These are phyloP conservation scores for Ophiobolus disseminans DNA, from an alignment of 2,329 filamentous ascomycete genomes.

Conservation along the genomic window DNA sequence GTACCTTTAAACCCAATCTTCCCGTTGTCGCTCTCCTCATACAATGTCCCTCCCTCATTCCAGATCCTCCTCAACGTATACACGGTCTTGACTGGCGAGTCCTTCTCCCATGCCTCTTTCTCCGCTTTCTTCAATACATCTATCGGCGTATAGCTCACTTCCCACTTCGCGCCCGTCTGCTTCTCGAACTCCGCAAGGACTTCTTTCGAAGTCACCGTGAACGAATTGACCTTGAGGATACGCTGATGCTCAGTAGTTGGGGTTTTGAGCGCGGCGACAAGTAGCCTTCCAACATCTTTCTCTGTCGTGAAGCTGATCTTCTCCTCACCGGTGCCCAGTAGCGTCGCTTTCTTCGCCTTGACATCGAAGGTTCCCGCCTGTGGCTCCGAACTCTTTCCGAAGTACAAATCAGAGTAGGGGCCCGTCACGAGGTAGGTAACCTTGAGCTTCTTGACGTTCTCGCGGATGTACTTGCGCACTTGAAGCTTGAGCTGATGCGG, in stretches of 20 bases:
- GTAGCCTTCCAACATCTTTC: slow-evolving; percentile 72
- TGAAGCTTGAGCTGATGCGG: slow-evolving; percentile 75
- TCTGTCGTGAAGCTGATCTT: slow-evolving; percentile 73
- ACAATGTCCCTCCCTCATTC: slow-evolving; percentile 74
- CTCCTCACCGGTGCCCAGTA: slow-evolving; percentile 68
- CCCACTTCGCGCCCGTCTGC: slow-evolving; percentile 67
- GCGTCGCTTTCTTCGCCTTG: slow-evolving; percentile 61
- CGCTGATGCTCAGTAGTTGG: slow-evolving; percentile 57
- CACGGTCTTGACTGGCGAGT: slow-evolving; percentile 59
- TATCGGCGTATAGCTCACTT: slow-evolving; percentile 61
- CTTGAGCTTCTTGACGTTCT: slow-evolving; percentile 61
- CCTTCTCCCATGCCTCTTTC: slow-evolving; percentile 63
- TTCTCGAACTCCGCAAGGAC: slow-evolving; percentile 72
- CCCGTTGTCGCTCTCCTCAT: slow-evolving; percentile 71
- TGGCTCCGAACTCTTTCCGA: slow-evolving; percentile 51
- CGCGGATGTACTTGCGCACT: slow-evolving; percentile 67
- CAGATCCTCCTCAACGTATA: slow-evolving; percentile 73
- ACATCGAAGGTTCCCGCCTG: slow-evolving; percentile 66
- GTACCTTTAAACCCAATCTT: slow-evolving; percentile 55
- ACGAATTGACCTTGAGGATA: slow-evolving; percentile 73
- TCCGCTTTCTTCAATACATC: slow-evolving; percentile 64
- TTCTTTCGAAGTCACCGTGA: slow-evolving; percentile 68
- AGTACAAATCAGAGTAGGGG: slow-evolving; percentile 71
- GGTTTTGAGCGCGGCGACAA: slow-evolving; percentile 67
- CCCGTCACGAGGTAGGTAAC: slow-evolving; percentile 75